Conservation (phyloP, 1,284 basidiomycete genomes). For the Laetiporus sulphureus region DNA sequence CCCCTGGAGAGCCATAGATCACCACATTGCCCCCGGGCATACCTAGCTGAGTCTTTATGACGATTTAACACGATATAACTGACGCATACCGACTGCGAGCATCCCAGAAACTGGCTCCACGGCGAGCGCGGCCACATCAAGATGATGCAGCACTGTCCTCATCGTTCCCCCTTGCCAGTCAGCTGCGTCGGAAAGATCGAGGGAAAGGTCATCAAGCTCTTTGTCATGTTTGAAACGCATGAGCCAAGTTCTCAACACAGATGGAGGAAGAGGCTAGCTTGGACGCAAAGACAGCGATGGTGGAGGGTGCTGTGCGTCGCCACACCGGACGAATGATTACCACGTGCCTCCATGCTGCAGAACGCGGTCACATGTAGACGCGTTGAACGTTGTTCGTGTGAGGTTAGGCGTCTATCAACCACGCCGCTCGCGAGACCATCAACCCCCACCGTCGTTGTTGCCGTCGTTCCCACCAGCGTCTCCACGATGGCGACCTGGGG, state of each 20-base stretch:
- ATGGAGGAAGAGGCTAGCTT: too few relatives aligned
- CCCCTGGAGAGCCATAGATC: slow-evolving; percentile 60
- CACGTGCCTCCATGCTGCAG: slow-evolving; percentile 1
- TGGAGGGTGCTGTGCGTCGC: too few relatives aligned
- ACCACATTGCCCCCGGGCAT: slow-evolving; percentile 49
- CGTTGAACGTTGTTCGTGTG: not conserved
- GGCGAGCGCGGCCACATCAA: slow-evolving; percentile 56
- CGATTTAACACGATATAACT: not conserved
- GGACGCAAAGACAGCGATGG: too few relatives aligned
- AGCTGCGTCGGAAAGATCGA: slow-evolving; percentile 44
- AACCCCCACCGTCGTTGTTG: not conserved
- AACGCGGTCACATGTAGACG: slow-evolving; percentile 5
- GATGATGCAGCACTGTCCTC: slow-evolving; percentile 41
- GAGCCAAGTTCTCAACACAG: not conserved
- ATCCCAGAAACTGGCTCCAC: slow-evolving; percentile 70
- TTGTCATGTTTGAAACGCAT: slow-evolving; percentile 13
- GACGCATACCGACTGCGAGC: slow-evolving; percentile 54
- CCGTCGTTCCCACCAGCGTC: not conserved
- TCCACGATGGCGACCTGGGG: slow-evolving; percentile 45
- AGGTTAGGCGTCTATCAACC: too few relatives aligned
- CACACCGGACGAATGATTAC: not conserved
- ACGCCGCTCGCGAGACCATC: not conserved
- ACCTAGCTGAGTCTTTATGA: slow-evolving; percentile 36
- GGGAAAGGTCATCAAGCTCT: slow-evolving; percentile 40
- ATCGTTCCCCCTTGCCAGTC: slow-evolving; percentile 52